Percentiles rank a stretch among this genome's conserved stretches.
These are phyloP conservation scores for Phytophthora capsici DNA, from an alignment of 352 stramenopile genomes.

Conservation along the genomic window DNA sequence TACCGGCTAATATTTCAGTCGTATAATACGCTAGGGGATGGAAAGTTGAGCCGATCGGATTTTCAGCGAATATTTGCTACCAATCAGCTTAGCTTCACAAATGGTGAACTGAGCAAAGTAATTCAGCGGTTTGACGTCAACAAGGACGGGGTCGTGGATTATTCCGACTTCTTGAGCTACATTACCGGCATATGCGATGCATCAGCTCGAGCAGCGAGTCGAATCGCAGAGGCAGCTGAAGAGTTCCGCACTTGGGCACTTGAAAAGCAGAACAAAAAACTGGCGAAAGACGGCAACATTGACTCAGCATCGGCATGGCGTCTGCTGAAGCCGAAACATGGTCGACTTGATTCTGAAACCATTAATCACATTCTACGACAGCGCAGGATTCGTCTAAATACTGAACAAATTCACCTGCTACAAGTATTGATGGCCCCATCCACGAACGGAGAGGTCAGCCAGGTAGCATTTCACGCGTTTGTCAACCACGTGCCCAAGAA, in stretches of 20 bases:
- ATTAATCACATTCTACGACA: slow-evolving; percentile 77
- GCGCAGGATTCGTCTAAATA: slow-evolving; percentile 53
- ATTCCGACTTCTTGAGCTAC: slow-evolving; percentile 80
- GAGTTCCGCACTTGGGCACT: slow-evolving; percentile 73
- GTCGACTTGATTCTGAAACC: slow-evolving; percentile 52
- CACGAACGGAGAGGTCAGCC: slow-evolving; percentile 69
- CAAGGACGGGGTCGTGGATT: slow-evolving; percentile 78
- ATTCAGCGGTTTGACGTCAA: slow-evolving; percentile 86
- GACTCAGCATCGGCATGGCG: slow-evolving; percentile 80
- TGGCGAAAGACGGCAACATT: slow-evolving; percentile 82
- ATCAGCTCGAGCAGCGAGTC: slow-evolving; percentile 51
- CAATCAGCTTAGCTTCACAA: slow-evolving; percentile 77
- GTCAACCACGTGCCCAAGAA: slow-evolving; percentile 85
- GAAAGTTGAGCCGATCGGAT: slow-evolving; percentile 67
- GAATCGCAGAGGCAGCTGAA: slow-evolving; percentile 70
- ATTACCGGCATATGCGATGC: slow-evolving; percentile 79
- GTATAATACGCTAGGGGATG: slow-evolving; percentile 75
- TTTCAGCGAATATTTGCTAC: slow-evolving; percentile 76
- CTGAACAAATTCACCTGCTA: slow-evolving; percentile 60
- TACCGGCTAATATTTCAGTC: slow-evolving; percentile 82
- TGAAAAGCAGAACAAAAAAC: slow-evolving; percentile 79
- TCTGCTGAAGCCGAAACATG: slow-evolving; percentile 62
- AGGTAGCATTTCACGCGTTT: slow-evolving; percentile 73
- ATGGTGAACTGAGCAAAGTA: slow-evolving; percentile 75
- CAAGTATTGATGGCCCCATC: slow-evolving; percentile 67